Conservation (phyloP, 2,329 filamentous ascomycete species). For the Bipolaris bicolor region DNA sequence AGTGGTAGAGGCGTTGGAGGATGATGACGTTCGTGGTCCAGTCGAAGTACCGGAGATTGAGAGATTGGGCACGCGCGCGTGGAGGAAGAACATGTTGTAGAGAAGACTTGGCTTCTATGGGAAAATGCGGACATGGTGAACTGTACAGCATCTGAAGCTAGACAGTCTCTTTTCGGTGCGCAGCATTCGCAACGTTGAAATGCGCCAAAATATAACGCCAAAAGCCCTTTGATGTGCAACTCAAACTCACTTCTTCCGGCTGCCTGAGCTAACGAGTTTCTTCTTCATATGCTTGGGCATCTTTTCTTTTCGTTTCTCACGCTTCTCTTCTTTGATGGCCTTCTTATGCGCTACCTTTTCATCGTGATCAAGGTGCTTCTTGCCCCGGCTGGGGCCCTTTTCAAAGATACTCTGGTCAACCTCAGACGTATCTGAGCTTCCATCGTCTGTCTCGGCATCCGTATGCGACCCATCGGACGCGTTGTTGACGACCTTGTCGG, state of each 20-base stretch:
- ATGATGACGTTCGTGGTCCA: slow-evolving; percentile 73
- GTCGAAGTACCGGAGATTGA: slow-evolving; percentile 83
- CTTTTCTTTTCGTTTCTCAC: slow-evolving; percentile 90
- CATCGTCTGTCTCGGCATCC: slow-evolving; percentile 25
- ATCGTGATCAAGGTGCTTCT: slow-evolving; percentile 85
- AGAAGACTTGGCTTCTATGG: neutral
- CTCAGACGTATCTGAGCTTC: slow-evolving; percentile 30
- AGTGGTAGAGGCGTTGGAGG: slow-evolving; percentile 82
- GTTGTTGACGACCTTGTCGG: slow-evolving; percentile 62
- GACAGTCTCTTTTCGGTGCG: neutral
- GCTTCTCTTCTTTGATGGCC: slow-evolving; percentile 92
- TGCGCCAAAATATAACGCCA: neutral
- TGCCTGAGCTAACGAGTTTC: slow-evolving; percentile 70
- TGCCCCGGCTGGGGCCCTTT: slow-evolving; percentile 43
- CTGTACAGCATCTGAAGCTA: neutral
- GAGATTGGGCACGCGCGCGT: slow-evolving; percentile 77
- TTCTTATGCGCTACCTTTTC: slow-evolving; percentile 87
- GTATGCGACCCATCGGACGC: slow-evolving; percentile 53
- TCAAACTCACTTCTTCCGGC: slow-evolving; percentile 64
- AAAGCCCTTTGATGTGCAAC: neutral
- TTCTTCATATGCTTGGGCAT: slow-evolving; percentile 98
- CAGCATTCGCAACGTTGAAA: neutral
- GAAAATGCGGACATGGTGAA: neutral
- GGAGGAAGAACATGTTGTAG: slow-evolving; percentile 88
- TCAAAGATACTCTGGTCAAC: slow-evolving; percentile 44